phyloP scores from a whole-genome alignment of 805 yeast genomes.

The Lachancea thermotolerans region DNA sequence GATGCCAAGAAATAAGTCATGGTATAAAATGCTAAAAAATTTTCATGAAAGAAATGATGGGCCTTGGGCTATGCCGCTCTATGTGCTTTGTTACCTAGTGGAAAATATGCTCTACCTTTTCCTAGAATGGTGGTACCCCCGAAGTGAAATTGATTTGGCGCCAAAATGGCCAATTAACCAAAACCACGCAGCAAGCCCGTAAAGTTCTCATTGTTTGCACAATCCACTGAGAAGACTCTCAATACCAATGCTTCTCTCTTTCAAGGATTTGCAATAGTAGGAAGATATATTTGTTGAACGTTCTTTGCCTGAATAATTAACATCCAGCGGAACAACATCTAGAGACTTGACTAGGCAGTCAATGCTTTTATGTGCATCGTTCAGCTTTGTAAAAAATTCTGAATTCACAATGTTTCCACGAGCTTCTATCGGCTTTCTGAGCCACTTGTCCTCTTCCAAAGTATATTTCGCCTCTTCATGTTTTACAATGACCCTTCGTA shows the following conservation, averaged over 20 bases:
- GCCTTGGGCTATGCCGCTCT: conserved; percentile 80
- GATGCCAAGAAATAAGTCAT: conserved; percentile 40
- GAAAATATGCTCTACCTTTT: conserved; percentile 61
- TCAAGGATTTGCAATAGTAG: background rate
- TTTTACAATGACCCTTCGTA: conserved; percentile 22
- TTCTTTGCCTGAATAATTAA: background rate
- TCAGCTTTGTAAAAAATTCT: background rate
- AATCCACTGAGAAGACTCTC: background rate
- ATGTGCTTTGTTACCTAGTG: conserved; percentile 70
- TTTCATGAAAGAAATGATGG: conserved; percentile 53
- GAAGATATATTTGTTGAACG: background rate
- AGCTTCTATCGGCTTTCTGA: background rate
- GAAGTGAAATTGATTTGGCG: conserved; percentile 61
- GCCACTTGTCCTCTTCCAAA: conserved; percentile 1
- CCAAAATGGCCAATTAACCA: conserved; percentile 57
- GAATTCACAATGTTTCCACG: background rate
- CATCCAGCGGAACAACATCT: background rate
- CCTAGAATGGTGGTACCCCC: conserved; percentile 68
- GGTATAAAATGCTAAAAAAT: conserved; percentile 52
- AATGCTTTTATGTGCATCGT: background rate
- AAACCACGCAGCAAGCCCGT: background rate
- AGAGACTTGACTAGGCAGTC: background rate
- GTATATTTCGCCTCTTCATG: background rate
- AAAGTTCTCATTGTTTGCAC: background rate
- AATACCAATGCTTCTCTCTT: background rate